Percentiles rank a stretch among this genome's conserved stretches.
Conservation (phyloP, 1,139 yeast species). For the Debaryomycetaceae sp. region DNA sequence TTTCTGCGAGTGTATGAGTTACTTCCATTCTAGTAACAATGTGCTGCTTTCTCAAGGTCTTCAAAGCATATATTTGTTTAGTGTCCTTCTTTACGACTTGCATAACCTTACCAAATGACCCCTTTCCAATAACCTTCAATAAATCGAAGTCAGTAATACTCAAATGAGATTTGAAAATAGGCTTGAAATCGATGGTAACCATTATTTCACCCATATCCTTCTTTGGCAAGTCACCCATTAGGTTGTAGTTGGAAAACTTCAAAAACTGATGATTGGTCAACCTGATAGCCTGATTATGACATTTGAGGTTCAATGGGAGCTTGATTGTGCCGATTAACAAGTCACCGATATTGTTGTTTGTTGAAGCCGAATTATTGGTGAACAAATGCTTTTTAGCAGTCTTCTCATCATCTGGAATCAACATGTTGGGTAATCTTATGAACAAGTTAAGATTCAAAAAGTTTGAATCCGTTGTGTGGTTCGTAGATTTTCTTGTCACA, state of each 20-base stretch:
- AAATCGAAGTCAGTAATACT: conserved; percentile 90
- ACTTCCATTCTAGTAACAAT: conserved; percentile 93
- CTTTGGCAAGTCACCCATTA: conserved; percentile 10
- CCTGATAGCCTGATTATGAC: conserved; percentile 35
- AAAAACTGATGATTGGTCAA: conserved; percentile 46
- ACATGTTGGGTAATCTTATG: conserved; percentile 68
- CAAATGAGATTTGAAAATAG: conserved; percentile 61
- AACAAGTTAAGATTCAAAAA: conserved; percentile 68
- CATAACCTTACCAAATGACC: conserved; percentile 98
- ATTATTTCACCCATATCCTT: conserved; percentile 52
- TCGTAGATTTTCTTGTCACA: conserved; percentile 59
- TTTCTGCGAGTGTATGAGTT: conserved; percentile 92
- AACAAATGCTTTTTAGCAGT: conserved; percentile 26
- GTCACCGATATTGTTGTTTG: conserved; percentile 30
- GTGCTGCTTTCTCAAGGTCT: conserved; percentile 89
- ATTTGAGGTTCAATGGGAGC: conserved; percentile 39
- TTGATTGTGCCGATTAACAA: conserved; percentile 42
- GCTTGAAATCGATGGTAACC: conserved; percentile 75
- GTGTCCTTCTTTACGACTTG: conserved; percentile 96
- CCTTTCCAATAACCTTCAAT: conserved; percentile 93
- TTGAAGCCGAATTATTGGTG: conserved; percentile 16
- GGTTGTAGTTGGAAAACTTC: conserved; percentile 37
- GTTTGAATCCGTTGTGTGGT: conserved; percentile 28
- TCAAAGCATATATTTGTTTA: conserved; percentile 87
- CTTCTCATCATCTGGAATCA: conserved; percentile 48